A percentile compares a stretch with the other conserved stretches of the same genome.
These are phyloP conservation scores for Rosa chinensis DNA, from an alignment of 306 rosid species.

Conservation along the genomic window DNA sequence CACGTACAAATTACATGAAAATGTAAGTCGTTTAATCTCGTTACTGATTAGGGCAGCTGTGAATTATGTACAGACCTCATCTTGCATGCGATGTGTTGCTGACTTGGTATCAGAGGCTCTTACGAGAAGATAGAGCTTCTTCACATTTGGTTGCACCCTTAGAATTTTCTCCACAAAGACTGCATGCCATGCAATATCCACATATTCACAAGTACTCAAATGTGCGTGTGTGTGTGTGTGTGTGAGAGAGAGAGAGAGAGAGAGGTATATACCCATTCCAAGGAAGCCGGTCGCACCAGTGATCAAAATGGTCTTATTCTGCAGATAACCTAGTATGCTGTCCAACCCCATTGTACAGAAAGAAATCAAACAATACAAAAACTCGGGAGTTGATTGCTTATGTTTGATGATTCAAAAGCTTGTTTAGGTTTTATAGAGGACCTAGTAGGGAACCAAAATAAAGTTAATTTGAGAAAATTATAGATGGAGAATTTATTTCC, in stretches of 20 bases:
- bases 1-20: neutral
- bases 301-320: conserved; percentile 27
- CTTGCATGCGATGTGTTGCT: conserved; percentile 15
- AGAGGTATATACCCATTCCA: conserved; percentile 8
- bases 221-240: neutral
- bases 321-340: conserved; percentile 18
- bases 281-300: conserved; percentile 33
- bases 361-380: neutral
- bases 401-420: too few species aligned
- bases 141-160: conserved; percentile 28
- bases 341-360: conserved; percentile 31
- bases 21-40: neutral
- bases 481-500: too few species aligned
- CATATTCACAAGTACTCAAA: neutral
- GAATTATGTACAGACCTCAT: conserved; percentile 17
- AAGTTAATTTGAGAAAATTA: too few species aligned
- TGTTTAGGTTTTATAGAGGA: too few species aligned
- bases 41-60: neutral
- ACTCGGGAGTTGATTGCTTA: neutral
- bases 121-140: conserved; percentile 29
- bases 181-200: conserved; percentile 8
- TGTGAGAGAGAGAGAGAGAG: neutral
- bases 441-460: too few species aligned
- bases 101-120: conserved; percentile 21
- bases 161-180: conserved; percentile 29